Percentiles rank a stretch among this genome's conserved stretches.
Conservation (phyloP, 352 stramenopile species). For the Globisporangium perplexum region DNA sequence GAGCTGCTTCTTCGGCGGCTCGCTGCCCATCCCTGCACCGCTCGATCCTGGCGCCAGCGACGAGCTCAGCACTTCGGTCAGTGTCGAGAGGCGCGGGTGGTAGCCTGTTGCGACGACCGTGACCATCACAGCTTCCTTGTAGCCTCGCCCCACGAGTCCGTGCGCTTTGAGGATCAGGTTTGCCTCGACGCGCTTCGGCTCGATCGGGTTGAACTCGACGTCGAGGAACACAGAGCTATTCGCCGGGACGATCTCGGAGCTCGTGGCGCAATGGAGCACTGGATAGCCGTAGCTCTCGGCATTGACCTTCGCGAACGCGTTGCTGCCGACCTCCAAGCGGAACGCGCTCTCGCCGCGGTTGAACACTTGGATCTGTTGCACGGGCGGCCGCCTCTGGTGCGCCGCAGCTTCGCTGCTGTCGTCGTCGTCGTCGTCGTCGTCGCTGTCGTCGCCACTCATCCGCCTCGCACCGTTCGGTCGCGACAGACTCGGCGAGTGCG, state of each 20-base stretch:
- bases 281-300: slow-evolving; percentile 41
- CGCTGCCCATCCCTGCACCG: slow-evolving; percentile 11
- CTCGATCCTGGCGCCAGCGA: background rate
- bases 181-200: slow-evolving; percentile 41
- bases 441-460: background rate
- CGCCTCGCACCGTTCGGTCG: background rate
- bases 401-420: background rate
- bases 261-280: slow-evolving; percentile 44
- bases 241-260: slow-evolving; percentile 52
- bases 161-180: slow-evolving; percentile 60
- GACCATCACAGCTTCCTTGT: slow-evolving; percentile 62
- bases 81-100: slow-evolving; percentile 31
- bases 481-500: background rate
- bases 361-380: slow-evolving; percentile 75
- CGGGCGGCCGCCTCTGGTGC: slow-evolving; percentile 19
- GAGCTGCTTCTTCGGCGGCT: slow-evolving; percentile 25
- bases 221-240: slow-evolving; percentile 61
- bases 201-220: slow-evolving; percentile 73
- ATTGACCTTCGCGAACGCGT: slow-evolving; percentile 53
- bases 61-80: slow-evolving; percentile 16
- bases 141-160: slow-evolving; percentile 58
- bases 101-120: slow-evolving; percentile 56
- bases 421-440: slow-evolving; percentile 7
- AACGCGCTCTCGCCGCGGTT: slow-evolving; percentile 70
- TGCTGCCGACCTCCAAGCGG: slow-evolving; percentile 54